Base-by-base conservation (phyloP, 306 rosid genomes). In the Parietaria judaica region DNA sequence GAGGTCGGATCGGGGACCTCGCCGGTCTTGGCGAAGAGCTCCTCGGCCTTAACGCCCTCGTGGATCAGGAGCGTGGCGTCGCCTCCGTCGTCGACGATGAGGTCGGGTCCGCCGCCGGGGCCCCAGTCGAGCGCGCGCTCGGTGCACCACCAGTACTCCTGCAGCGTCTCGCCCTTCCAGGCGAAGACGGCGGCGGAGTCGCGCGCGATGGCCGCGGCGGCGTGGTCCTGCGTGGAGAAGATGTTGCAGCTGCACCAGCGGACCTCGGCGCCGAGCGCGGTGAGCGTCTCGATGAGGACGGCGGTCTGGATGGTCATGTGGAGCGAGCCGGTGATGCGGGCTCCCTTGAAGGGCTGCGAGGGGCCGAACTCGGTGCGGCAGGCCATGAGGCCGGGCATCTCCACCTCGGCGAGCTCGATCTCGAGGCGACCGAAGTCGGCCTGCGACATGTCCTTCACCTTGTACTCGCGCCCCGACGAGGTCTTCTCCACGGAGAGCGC, bases 291-390 rank as follows among this genome's bases (percentile, higher is more conserved):
- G 43, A 92, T 92, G 44, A 92, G 95, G 66, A 92, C 98, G 12
- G 96, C 98, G 53, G 98, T 92, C 48, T 92, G 96, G 51, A 92
- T 87, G 31, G 96, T 92, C 98, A 92, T 92, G 85, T 92, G 98
- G n/a, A 92, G 96, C 0, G 96, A 92, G 11, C 98, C 98, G 11
- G 98, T 92, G 83, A 92, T 92, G 4, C 14, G 72, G 8, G 95
- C 94, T 0, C 96, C 98, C 61, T 92, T 88, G 70, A 92, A 86
- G 17, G 98, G 98, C 36, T 82, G 83, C 0, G 96, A 53, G 0
- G 95, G 78, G 0, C 96, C 98, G 70, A 67, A 92, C 35, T 92
- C 96, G 0, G 77, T 2, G 0, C 98, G 77, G 65, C 74, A 81
- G 3, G 96, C 6, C 56, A 88, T 79, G 45, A 92, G 89, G 0